Base-by-base conservation (phyloP, 306 rosid species). In the Lupinus albus region DNA sequence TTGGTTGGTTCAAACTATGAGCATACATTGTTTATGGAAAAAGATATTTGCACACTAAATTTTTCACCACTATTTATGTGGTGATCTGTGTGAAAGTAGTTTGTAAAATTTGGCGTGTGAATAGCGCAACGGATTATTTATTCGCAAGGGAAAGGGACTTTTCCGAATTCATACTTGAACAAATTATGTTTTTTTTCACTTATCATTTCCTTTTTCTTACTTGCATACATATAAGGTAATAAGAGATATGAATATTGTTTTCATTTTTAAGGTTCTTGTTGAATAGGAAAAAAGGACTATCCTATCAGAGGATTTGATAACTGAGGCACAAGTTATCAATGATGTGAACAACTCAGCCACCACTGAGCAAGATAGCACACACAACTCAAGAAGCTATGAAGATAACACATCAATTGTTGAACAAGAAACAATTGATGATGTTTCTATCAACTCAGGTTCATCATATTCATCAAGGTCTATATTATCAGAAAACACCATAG, bases 381-480 rank as follows among this genome's bases (percentile, higher is more conserved):
- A 79, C 48, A 68, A 67, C 46, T 64, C 48, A 54, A 69, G 42
- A 59, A 71, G 52, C 20, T 64, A 47, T 21, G 77, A 73, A 72
- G 77, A 69, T 25, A 30, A 60, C 74, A 42, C 72, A 70, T 75
- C 79, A 75, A 14, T 44, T 69, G 36, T 4, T 70, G 67, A 32
- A 55, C 64, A 79, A 66, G 82, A 61, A 71, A 25, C 39, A 38
- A 56, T 6, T 46, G 76, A 75, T 60, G 88, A 70, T 20, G 78
- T 73, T 28, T 69, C 74, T 12, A 52, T 38, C 30, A 63, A 50
- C 71, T 75, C 80, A 46, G 76, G 68, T 73, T 72, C 85, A 35
- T 64, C 81, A 20, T 75, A 78, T 18, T 82, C 89, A 49, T 85
- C 87, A 41, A 75, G 45, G 38, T 76, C 80, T 14, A 58, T 77